Percentiles rank a stretch among this genome's conserved stretches.
Conservation (phyloP, 345 rosid species). For the Streptanthus diversifolius region DNA sequence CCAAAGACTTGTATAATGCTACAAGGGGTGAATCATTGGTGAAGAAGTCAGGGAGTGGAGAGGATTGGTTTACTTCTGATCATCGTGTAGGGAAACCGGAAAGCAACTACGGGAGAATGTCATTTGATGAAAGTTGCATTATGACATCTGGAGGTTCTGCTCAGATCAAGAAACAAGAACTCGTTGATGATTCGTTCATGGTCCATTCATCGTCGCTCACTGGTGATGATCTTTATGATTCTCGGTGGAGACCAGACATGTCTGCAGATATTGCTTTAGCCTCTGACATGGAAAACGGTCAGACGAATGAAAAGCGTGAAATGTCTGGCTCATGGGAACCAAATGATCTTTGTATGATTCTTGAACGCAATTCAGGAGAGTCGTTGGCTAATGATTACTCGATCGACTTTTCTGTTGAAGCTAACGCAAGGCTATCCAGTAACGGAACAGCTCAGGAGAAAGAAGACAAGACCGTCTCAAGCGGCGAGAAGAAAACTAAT, state of each 20-base stretch:
- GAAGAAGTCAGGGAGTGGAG: conserved; percentile 52
- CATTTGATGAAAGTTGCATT: conserved; percentile 40
- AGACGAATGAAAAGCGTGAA: conserved; percentile 36
- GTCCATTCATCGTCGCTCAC: conserved; percentile 43
- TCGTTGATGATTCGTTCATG: conserved; percentile 77
- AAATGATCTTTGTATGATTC: conserved; percentile 60
- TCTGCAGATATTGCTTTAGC: conserved; percentile 49
- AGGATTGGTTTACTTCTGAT: conserved; percentile 54
- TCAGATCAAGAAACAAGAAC: conserved; percentile 37
- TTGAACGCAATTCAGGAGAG: conserved; percentile 51
- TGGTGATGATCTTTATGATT: conserved; percentile 41
- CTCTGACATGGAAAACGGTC: conserved; percentile 35
- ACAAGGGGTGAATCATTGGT: conserved; percentile 36
- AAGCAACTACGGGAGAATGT: conserved; percentile 34
- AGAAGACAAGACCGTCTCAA: conserved; percentile 40
- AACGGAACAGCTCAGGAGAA: conserved; percentile 32
- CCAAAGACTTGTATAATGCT: conserved; percentile 32
- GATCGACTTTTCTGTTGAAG: conserved; percentile 54
- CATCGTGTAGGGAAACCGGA: conserved; percentile 36
- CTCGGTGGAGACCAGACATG: conserved; percentile 68
- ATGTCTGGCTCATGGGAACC: conserved; percentile 41
- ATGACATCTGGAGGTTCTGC: conserved; percentile 34
- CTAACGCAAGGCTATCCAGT: conserved; percentile 35
- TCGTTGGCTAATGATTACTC: conserved; percentile 52
- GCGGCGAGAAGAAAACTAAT: conserved; percentile 33